Base-by-base conservation (phyloP, 2,329 filamentous ascomycete species). In the Paecilomyces niveus region DNA sequence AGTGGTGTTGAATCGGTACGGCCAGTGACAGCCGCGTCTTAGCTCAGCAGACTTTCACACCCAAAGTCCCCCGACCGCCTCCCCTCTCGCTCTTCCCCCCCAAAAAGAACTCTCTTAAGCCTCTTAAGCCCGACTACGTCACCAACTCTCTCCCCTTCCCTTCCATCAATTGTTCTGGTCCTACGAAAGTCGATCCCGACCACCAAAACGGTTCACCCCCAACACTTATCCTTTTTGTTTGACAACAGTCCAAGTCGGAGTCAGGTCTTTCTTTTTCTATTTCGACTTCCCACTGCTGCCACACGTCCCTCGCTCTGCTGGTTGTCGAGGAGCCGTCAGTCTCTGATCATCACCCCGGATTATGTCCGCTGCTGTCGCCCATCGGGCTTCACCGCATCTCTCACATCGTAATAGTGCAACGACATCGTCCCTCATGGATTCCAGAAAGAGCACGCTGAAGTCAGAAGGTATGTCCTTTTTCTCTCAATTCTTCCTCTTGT, bases 401-500 rank as follows among this genome's bases (percentile, higher is more conserved):
- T 62, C 54, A 61, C 65, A 66, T 62, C 63, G 70, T 55, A 65
- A n/a, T n/a, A n/a, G 59, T 54, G 67, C 63, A 61, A 69, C 68
- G 60, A 73, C 72, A 59, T 68, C 74, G 57, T 72, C 74, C 55
- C 69, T 74, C 64, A 77, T 78, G 73, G 76, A 78, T 62, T 67
- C 70, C 57, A 77, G 76, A 64, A 77, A 74, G 62, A 68, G 68
- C 57, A 63, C 63, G 32, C 58, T 71, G 57, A 71, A 76, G 58
- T 66, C 67, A 64, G 74, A 76, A 72, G 74, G 76, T 78, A 64
- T 61, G 73, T 71, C 56, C 59, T 53, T 52, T 53, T 53, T 59
- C 59, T 62, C 55, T 61, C 57, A 60, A 60, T 59, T 60, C 53
- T 57, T 56, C 31, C 56, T 26, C 33, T 55, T 55, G 39, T 57